A percentile compares a stretch with the other conserved stretches of the same genome.
These are phyloP conservation scores for Terfezia boudieri DNA, from an alignment of 495 filamentous ascomycete species.

Conservation along the genomic window DNA sequence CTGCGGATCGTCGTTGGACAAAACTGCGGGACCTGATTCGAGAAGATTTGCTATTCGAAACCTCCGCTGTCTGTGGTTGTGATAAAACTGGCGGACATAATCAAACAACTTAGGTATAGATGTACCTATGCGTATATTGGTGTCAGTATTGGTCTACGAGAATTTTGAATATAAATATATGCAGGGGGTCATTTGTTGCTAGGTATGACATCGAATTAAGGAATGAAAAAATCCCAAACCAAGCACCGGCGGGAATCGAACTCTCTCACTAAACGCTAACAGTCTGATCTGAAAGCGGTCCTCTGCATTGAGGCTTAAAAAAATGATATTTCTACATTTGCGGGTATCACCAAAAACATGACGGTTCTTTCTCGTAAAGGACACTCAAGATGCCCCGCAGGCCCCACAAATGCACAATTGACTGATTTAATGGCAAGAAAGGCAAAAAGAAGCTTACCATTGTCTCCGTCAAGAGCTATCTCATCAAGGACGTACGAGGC, in stretches of 20 bases:
- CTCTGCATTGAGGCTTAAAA: no score
- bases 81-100: constrained; percentile 18
- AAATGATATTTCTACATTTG: no score
- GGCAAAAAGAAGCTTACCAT: background rate
- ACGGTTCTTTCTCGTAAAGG: no score
- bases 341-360: no score
- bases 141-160: background rate
- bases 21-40: constrained; percentile 3
- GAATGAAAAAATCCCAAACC: background rate
- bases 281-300: no score
- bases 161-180: background rate
- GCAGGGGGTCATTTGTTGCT: background rate
- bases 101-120: constrained; percentile 14
- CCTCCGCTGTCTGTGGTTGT: constrained; percentile 10
- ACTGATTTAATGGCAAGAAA: background rate
- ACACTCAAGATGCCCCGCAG: no score
- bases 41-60: constrained; percentile 5
- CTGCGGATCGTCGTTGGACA: background rate
- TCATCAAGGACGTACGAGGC: background rate
- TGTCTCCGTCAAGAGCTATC: background rate
- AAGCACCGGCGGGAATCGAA: background rate
- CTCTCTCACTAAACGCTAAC: background rate
- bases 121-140: constrained; percentile 8
- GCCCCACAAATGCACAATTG: no score
- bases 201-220: background rate